phyloP scores from a whole-genome alignment of 2,329 filamentous ascomycete species.

The Colletotrichum coccodes region DNA sequence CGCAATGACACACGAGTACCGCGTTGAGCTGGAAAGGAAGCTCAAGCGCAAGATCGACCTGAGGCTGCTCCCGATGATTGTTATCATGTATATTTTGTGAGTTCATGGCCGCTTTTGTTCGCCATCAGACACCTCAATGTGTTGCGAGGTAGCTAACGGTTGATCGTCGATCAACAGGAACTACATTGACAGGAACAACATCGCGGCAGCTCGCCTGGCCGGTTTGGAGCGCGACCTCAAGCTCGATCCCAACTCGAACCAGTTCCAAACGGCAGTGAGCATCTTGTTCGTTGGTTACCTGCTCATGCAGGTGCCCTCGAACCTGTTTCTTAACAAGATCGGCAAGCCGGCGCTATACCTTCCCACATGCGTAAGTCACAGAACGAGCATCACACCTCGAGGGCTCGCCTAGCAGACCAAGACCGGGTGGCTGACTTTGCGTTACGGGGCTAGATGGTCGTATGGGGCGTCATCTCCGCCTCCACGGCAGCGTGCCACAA shows the following conservation, averaged over 20 bases:
- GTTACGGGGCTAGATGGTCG: conserved; percentile 40
- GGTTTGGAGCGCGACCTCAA: conserved; percentile 53
- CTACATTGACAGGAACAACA: conserved; percentile 40
- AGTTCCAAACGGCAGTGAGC: conserved; percentile 56
- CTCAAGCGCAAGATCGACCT: conserved; percentile 53
- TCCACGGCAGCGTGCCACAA: conserved; percentile 45
- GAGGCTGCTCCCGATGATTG: conserved; percentile 59
- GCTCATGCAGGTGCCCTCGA: conserved; percentile 62
- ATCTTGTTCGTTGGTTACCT: conserved; percentile 63
- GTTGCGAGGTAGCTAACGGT: background rate
- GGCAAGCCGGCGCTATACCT: conserved; percentile 59
- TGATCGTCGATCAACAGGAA: background rate
- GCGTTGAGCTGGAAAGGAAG: conserved; percentile 38
- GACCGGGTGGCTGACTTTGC: background rate
- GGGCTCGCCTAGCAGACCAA: background rate
- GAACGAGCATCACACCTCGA: no score
- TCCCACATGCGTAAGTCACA: conserved; percentile 50
- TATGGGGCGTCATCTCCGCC: conserved; percentile 59
- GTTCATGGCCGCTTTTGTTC: background rate
- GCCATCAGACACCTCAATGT: no score
- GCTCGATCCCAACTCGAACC: conserved; percentile 39
- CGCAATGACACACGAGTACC: conserved; percentile 27
- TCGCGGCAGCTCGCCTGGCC: conserved; percentile 64
- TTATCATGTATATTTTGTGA: conserved; percentile 58
- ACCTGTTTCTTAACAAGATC: conserved; percentile 62